A percentile compares a stretch with the other conserved stretches of the same genome.
Conservation (phyloP, 1,284 basidiomycete species). For the Rhodotorula glutinis region DNA sequence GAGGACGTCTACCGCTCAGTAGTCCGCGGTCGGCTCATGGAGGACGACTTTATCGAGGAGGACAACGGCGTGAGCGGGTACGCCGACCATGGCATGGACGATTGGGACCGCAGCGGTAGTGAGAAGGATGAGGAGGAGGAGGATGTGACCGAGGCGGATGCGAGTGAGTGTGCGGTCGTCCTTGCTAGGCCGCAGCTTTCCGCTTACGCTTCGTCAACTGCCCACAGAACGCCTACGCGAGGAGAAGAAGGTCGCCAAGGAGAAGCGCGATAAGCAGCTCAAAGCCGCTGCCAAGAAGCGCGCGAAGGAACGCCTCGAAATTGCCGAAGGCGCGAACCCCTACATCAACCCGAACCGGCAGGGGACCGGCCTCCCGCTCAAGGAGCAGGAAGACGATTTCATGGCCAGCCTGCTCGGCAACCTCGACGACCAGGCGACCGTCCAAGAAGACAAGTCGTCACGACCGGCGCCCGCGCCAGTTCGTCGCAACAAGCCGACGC, state of each 20-base stretch:
- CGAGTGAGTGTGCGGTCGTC: too few relatives aligned
- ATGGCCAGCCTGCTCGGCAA: conserved; percentile 71
- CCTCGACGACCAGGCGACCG: conserved; percentile 55
- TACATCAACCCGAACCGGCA: conserved; percentile 42
- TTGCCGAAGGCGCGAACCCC: conserved; percentile 50
- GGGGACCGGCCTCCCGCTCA: conserved; percentile 42
- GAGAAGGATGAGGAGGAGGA: conserved; percentile 47
- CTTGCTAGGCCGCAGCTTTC: not conserved
- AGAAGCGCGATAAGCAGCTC: conserved; percentile 35
- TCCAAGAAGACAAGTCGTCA: conserved; percentile 25
- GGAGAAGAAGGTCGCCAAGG: conserved; percentile 38
- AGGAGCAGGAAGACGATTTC: conserved; percentile 77
- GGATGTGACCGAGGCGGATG: conserved; percentile 10
- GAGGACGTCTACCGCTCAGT: conserved; percentile 87
- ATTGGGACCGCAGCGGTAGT: conserved; percentile 61
- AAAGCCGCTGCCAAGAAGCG: conserved; percentile 31
- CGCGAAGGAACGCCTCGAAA: conserved; percentile 48
- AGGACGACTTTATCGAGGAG: conserved; percentile 93
- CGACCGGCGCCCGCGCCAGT: conserved; percentile 15
- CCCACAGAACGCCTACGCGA: conserved; percentile 19
- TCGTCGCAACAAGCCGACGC: conserved; percentile 8
- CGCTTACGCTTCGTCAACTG: not conserved
- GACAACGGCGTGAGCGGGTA: conserved; percentile 71
- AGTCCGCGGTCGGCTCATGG: conserved; percentile 77
- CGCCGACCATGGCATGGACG: conserved; percentile 93